These are phyloP conservation scores for Perkinsus chesapeaki DNA, from an alignment of 169 alveolate genomes.

Conservation along the genomic window DNA sequence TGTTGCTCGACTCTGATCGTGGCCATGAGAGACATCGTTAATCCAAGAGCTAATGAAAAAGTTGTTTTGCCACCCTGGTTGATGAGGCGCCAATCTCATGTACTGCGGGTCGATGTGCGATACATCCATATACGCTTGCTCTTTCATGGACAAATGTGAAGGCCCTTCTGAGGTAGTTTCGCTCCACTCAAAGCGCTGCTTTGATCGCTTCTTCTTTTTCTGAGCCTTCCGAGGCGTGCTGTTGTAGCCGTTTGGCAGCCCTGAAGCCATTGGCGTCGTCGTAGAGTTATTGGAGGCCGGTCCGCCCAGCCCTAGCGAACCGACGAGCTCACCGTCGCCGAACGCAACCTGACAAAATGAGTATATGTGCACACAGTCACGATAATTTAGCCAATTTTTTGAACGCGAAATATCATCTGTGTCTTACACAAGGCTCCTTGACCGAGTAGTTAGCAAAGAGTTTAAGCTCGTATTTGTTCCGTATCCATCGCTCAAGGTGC, in stretches of 20 bases:
- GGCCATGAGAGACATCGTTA: not conserved
- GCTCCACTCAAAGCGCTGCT: not conserved
- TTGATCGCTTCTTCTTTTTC: not conserved
- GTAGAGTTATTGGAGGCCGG: not conserved
- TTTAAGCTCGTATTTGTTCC: conserved; percentile 36
- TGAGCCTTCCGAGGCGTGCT: not conserved
- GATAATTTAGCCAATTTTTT: no score
- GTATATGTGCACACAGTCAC: no score
- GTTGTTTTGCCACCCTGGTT: not conserved
- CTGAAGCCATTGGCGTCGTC: not conserved
- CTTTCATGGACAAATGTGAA: not conserved
- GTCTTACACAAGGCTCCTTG: not conserved
- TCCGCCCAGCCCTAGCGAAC: not conserved
- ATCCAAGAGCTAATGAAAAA: not conserved
- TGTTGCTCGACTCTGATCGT: not conserved
- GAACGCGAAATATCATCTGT: not conserved
- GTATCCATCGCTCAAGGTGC: conserved; percentile 29
- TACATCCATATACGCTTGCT: not conserved
- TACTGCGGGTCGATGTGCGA: not conserved
- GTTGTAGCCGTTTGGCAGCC: not conserved
- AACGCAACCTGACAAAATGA: not conserved
- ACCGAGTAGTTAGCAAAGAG: conserved; percentile 5
- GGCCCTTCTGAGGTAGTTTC: not conserved
- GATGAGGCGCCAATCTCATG: not conserved
- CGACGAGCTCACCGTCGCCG: not conserved